A percentile compares a stretch with the other conserved stretches of the same genome.
Conservation (phyloP, 2,329 filamentous ascomycete genomes). For the Fusarium decemcellulare region DNA sequence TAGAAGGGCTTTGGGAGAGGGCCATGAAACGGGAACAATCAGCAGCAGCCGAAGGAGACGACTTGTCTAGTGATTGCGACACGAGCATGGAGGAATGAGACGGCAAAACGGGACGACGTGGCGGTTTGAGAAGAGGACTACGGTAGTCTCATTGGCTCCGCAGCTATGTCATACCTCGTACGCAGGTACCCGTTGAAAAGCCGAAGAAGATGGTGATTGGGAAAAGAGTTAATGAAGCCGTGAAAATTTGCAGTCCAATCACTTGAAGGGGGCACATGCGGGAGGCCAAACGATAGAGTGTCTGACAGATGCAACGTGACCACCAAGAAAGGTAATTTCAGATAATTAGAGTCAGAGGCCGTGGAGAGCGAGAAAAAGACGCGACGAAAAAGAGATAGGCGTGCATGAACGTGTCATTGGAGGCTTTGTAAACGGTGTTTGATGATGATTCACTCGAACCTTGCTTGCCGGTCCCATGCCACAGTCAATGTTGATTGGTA, state of each 20-base stretch:
- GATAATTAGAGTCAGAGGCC: no score
- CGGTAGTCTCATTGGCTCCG: constrained; percentile 2
- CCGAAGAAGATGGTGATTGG: background rate
- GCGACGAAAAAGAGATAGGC: no score
- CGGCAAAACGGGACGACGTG: background rate
- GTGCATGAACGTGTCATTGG: background rate
- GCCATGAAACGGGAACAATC: constrained; percentile 24
- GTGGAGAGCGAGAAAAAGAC: no score
- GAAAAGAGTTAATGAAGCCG: background rate
- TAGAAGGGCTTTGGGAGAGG: constrained; percentile 34
- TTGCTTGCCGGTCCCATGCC: no score
- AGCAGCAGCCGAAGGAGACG: constrained; percentile 8
- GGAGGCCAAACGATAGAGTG: constrained; percentile 3
- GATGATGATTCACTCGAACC: no score
- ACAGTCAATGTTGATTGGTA: background rate
- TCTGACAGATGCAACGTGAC: constrained; percentile 24
- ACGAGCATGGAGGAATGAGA: constrained; percentile 22
- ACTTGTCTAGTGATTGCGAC: constrained; percentile 35
- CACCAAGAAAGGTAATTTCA: constrained; percentile 7
- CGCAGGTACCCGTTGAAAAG: constrained; percentile 24
- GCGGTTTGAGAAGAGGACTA: background rate
- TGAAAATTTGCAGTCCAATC: background rate
- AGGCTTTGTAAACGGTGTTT: background rate
- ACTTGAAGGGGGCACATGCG: constrained; percentile 9
- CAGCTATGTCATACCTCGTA: constrained; percentile 19